Evolutionary conservation across 371 early-diverging fungal genomes (phyloP), one percentile per base, ranked within the genome.

Genomic region (Rhizomucor miehei): DNA sequence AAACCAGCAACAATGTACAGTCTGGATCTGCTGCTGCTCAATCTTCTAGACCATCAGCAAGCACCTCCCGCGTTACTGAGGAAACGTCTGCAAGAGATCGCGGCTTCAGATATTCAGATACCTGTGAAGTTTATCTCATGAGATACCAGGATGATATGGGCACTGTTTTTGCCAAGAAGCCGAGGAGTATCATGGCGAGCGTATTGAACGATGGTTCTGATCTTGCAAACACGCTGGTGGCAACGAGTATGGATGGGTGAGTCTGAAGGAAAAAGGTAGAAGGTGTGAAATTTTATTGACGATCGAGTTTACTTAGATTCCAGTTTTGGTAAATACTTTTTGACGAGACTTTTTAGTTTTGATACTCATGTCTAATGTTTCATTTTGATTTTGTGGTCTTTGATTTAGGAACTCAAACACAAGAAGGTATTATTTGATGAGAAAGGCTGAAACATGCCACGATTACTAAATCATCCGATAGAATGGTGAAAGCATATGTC

Each of bases 181-280:
- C 71, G 9, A 40, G 75, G 14, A 65, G 69, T 14, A 40, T 75
- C 17, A 17, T 71, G 14, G 69, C 58, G 20, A 71, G 66, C 51
- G 65, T 60, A 44, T 61, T 62, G 0, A 50, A 50, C 8, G 40
- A 23, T 2, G 48, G 41, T 13, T 19, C 47, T 21, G 49, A 51
- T 0, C 46, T 71, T 46, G 35, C 49, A 24, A 56, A 75, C 45
- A 14, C 70, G 1, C 50, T 75, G 69, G 58, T 71, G 12, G 34
- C 69, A 0, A 63, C 75, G 1, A 60, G 63, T 0, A 36, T 75
- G 17, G 65, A 63, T 38, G 75, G 75, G 60, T 56, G 56, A 53
- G 29, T 35, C 16, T 1, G 13, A 12, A 36, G 38, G 21, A 47
- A 52, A 11, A 29, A 29, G 29, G 29, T 8, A 3, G n/a, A 29